A percentile compares a stretch with the other conserved stretches of the same genome.
These are phyloP conservation scores for Aspergillus affinis DNA, from an alignment of 495 filamentous ascomycete species.

Conservation along the genomic window DNA sequence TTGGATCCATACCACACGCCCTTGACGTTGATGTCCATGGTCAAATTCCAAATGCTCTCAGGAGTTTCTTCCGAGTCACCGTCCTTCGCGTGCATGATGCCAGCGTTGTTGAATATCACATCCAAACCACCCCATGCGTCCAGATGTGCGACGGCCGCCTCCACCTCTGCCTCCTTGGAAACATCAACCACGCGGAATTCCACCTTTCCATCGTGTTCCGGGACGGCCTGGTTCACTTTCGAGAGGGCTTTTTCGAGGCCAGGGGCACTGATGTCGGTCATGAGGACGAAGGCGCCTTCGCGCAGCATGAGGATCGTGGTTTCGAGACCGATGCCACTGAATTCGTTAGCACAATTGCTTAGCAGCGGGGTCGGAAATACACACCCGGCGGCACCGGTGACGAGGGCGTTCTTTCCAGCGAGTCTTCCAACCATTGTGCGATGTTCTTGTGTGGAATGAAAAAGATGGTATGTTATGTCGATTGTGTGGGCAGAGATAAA, in stretches of 20 bases:
- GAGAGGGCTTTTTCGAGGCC: conserved; percentile 68
- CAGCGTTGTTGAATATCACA: conserved; percentile 98
- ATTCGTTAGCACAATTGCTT: neutral
- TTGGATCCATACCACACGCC: conserved; percentile 97
- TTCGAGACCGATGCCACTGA: conserved; percentile 92
- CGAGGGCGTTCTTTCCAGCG: conserved; percentile 82
- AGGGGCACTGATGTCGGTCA: conserved; percentile 77
- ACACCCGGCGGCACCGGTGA: conserved; percentile 90
- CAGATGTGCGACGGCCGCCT: conserved; percentile 65
- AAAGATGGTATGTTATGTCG: neutral
- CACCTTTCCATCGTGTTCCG: conserved; percentile 44
- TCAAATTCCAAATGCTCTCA: conserved; percentile 93
- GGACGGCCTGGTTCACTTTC: conserved; percentile 72
- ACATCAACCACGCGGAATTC: conserved; percentile 64
- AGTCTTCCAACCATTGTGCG: conserved; percentile 55
- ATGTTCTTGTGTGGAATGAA: neutral
- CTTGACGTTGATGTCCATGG: conserved; percentile 95
- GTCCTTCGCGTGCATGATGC: conserved; percentile 93
- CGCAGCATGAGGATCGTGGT: conserved; percentile 88
- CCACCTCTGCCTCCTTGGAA: conserved; percentile 70
- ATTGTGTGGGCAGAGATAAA: neutral
- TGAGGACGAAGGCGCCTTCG: conserved; percentile 83
- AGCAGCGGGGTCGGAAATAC: conserved; percentile 24
- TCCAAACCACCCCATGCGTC: conserved; percentile 91
- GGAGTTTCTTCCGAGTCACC: conserved; percentile 81